Evolutionary conservation across 1,139 yeast species (phyloP), one percentile per base, ranked within the genome.

Genomic region (Yamadazyma mexicana): DNA sequence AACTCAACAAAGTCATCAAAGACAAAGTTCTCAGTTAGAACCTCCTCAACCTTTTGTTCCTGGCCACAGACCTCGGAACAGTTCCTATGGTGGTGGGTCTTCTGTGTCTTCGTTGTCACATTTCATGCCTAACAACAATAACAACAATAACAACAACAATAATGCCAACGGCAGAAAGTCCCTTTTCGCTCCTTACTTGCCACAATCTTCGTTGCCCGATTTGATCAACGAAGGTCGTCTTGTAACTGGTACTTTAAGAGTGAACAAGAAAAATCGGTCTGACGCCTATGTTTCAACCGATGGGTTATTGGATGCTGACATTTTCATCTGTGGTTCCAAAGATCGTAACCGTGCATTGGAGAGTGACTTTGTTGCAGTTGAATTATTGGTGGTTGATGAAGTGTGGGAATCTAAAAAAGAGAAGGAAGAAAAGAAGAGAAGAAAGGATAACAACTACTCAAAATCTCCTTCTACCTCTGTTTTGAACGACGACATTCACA

Each of bases 231-330:
- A 92, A 49, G 98, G 98, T 17, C 78, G 91, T 47, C 73, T 92
- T 44, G 98, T 92, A 6, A 84, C 95, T 4, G 98, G 98, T 51
- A 83, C 86, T 17, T 73, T 92, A 52, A 78, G 98, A 51, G 98
- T 92, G 38, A 92, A 92, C 65, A 89, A 89, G 60, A 92, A 92
- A 65, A 92, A 92, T 61, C 78, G 98, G 54, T 87, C 96, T 1
- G 98, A 92, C 63, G 98, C 98, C 1, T 92, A 94, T 64, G 98
- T 92, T 14, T 83, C 97, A 4, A 92, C 98, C 0, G 97, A 91
- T 58, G 97, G 97, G 2, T 75, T 91, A 33, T 73, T 92, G 48
- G 98, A 92, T 63, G 96, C 98, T 0, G 98, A 92, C 62, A 88
- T 92, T 46, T 92, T 89, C 59, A 92, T 92, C 50, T 94, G 98